Evolutionary conservation across 2,329 filamentous ascomycete genomes (phyloP).

Genomic region (Shiraia sp.): DNA sequence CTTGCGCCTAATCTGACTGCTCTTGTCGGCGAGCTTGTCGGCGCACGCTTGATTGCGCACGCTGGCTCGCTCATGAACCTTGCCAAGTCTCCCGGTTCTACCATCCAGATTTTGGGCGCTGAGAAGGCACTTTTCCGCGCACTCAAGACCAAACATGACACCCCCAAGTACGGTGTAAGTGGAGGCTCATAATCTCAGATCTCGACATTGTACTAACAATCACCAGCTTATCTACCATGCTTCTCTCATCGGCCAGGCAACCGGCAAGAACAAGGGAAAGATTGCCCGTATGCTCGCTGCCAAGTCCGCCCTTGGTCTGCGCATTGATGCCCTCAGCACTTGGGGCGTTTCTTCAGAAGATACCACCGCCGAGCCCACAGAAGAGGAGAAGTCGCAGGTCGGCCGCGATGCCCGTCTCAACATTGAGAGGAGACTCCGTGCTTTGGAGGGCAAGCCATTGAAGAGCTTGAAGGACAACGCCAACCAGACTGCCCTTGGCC

Average conservation of each 20-base stretch:
- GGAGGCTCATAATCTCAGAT: slow-evolving; percentile 68
- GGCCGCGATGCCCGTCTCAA: slow-evolving; percentile 73
- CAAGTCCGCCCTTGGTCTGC: slow-evolving; percentile 89
- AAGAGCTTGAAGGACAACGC: slow-evolving; percentile 70
- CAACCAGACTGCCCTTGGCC: slow-evolving; percentile 37
- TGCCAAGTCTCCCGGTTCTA: slow-evolving; percentile 92
- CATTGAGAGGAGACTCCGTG: slow-evolving; percentile 75
- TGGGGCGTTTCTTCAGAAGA: slow-evolving; percentile 66
- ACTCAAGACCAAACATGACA: slow-evolving; percentile 98
- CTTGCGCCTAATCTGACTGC: slow-evolving; percentile 95
- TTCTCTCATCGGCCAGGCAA: slow-evolving; percentile 87
- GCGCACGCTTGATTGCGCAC: slow-evolving; percentile 92
- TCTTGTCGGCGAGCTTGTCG: slow-evolving; percentile 89
- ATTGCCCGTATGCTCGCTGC: slow-evolving; percentile 95
- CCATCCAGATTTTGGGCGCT: slow-evolving; percentile 96
- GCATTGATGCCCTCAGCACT: slow-evolving; percentile 85
- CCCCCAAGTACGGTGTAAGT: slow-evolving; percentile 82
- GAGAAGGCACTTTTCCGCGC: slow-evolving; percentile 99
- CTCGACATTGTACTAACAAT: slow-evolving; percentile 6
- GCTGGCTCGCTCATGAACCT: slow-evolving; percentile 92
- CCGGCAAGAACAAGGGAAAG: slow-evolving; percentile 98
- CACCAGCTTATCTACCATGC: slow-evolving; percentile 66
- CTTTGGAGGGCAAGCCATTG: slow-evolving; percentile 87
- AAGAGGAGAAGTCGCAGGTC: slow-evolving; percentile 84
- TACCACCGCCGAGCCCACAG: slow-evolving; percentile 62